A percentile compares a stretch with the other conserved stretches of the same genome.
These are phyloP conservation scores for Xylariaceae sp. DNA, from an alignment of 2,329 filamentous ascomycete genomes.

Conservation along the genomic window DNA sequence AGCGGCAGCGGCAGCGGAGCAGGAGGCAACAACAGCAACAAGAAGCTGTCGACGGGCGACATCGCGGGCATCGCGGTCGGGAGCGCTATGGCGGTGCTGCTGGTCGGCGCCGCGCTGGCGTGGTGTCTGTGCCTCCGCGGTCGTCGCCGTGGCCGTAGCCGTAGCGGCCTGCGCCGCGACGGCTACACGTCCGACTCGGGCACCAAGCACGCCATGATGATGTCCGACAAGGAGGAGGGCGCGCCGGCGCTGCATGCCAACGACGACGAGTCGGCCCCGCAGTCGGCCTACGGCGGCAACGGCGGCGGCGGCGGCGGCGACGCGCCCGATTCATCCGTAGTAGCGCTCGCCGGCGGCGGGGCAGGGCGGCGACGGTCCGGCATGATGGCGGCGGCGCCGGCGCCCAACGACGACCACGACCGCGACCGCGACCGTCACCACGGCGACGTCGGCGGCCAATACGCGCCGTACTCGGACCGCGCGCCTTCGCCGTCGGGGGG, in stretches of 20 bases:
- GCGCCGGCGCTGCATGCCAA: too few species aligned
- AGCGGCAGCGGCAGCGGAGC: too few species aligned
- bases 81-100: slow-evolving; percentile 23
- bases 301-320: slow-evolving; percentile 6
- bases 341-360: neutral
- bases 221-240: slow-evolving; percentile 29
- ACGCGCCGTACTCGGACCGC: slow-evolving; percentile 27
- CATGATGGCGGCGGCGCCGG: neutral
- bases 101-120: slow-evolving; percentile 29
- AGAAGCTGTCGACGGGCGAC: slow-evolving; percentile 15
- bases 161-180: slow-evolving; percentile 17
- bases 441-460: slow-evolving; percentile 13
- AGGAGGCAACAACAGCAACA: too few species aligned
- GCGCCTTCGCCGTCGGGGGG: slow-evolving; percentile 8
- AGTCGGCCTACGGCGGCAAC: slow-evolving; percentile 7
- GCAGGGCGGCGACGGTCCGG: too few species aligned
- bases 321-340: neutral
- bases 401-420: slow-evolving; percentile 10
- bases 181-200: slow-evolving; percentile 20
- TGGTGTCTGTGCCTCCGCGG: slow-evolving; percentile 38
- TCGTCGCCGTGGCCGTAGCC: slow-evolving; percentile 22
- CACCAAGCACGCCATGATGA: slow-evolving; percentile 31
- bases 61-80: slow-evolving; percentile 21
- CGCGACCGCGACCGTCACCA: slow-evolving; percentile 4
- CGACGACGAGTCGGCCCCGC: slow-evolving; percentile 12